These are phyloP conservation scores for Tetracentron sinense DNA, from an alignment of 164 flowering plant species.

Conservation along the genomic window DNA sequence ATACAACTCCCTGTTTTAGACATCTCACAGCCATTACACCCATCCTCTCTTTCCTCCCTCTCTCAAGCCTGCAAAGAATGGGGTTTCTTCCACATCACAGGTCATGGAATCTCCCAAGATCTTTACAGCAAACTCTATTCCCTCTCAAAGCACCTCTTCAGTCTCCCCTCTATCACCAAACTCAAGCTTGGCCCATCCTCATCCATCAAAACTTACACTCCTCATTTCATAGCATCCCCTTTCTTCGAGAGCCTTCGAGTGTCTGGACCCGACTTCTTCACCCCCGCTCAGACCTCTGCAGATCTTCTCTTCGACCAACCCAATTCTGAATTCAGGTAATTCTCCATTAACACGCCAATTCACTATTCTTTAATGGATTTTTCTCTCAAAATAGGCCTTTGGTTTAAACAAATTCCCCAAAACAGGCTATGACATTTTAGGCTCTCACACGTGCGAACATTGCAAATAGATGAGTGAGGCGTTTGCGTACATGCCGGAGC, in stretches of 20 bases:
- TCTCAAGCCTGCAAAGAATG: slow-evolving; percentile 62
- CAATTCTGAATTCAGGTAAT: slow-evolving; percentile 55
- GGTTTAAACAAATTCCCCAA: too few relatives aligned
- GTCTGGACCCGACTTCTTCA: slow-evolving; percentile 71
- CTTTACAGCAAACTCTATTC: slow-evolving; percentile 34
- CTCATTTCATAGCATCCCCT: slow-evolving; percentile 90
- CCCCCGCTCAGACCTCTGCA: slow-evolving; percentile 63
- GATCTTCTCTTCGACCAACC: slow-evolving; percentile 40
- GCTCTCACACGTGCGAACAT: too few relatives aligned
- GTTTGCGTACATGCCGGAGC: too few relatives aligned
- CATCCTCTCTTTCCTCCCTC: slow-evolving; percentile 49
- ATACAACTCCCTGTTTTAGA: slow-evolving; percentile 65
- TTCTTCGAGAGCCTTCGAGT: slow-evolving; percentile 72
- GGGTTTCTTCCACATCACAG: too few relatives aligned
- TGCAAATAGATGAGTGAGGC: too few relatives aligned
- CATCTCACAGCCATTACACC: slow-evolving; percentile 49
- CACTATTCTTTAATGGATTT: background rate
- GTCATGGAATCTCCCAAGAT: slow-evolving; percentile 68
- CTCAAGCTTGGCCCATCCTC: slow-evolving; percentile 71
- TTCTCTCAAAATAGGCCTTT: too few relatives aligned
- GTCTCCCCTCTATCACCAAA: slow-evolving; percentile 53
- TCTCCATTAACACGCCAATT: background rate
- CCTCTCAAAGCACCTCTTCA: slow-evolving; percentile 47
- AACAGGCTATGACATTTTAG: too few relatives aligned
- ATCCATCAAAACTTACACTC: slow-evolving; percentile 59